phyloP scores from a whole-genome alignment of 148 eudicot species.

The Salicornia ramosissima region DNA sequence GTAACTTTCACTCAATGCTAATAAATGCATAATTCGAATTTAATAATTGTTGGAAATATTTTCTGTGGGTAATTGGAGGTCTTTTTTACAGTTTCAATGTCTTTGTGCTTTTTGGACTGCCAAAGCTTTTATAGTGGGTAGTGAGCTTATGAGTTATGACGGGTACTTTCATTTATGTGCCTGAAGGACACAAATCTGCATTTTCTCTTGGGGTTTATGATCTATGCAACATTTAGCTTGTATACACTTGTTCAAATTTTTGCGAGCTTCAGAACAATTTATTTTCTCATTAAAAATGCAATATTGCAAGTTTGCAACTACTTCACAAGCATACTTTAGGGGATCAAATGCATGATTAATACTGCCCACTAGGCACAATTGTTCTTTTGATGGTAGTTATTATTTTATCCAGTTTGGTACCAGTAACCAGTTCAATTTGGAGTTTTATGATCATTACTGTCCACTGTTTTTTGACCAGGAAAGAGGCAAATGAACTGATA shows the following conservation, averaged over 20 bases:
- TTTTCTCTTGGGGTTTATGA: neutral
- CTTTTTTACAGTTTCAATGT: neutral
- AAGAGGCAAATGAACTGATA: slow-evolving; percentile 62
- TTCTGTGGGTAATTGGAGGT: too few relatives aligned
- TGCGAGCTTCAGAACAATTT: neutral
- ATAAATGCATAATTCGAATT: neutral
- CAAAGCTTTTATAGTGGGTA: neutral
- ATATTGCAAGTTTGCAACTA: neutral
- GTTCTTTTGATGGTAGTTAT: neutral
- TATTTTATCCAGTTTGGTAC: neutral
- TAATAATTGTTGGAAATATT: neutral
- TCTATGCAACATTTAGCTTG: neutral
- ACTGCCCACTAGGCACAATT: too few relatives aligned
- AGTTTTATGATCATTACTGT: slow-evolving; percentile 16
- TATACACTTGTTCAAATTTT: neutral
- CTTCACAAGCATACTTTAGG: neutral
- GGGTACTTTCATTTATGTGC: neutral
- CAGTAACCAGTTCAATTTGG: neutral
- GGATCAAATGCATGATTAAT: neutral
- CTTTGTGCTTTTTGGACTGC: neutral
- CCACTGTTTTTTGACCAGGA: slow-evolving; percentile 45
- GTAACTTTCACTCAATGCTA: neutral
- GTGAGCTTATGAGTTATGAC: too few relatives aligned
- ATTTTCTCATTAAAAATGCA: neutral
- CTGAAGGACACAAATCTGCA: neutral